Base-by-base conservation (phyloP, 208 protist species). In the Trypanosomatidae sp. region DNA sequence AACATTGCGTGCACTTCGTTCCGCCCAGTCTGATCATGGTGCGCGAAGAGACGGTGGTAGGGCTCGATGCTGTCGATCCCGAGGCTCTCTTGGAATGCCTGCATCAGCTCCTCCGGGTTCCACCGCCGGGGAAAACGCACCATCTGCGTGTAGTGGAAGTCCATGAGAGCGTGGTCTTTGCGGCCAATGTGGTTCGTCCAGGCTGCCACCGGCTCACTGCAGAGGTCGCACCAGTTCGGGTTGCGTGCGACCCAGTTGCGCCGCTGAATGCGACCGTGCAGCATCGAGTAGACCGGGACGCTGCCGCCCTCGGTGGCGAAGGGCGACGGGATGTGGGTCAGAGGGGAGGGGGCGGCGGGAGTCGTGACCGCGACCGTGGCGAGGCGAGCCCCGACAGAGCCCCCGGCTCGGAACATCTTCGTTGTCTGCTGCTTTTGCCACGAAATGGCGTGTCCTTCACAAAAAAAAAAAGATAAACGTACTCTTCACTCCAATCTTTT, bases 131-230 rank as follows among this genome's bases (percentile, higher is more conserved):
- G 81, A 68, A 72, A 95, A 64, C 94, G 89, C 12, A 91, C 84
- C 67, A 94, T 74, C 30, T 82, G 81, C 44, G 85, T 91, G 87
- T 97, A 97, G 80, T 97, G 91, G 70, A 91, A 71, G 58, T 97
- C 93, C 78, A 97, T 67, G 74, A 97, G 74, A 1, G 91, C 89
- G 82, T 97, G 94, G 62, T 97, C 94, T 67, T 96, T 96, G 47
- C 92, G 83, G 49, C 94, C 87, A 28, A 88, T 80, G 75, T 97
- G 94, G 73, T 96, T 92, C 62, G 93, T 76, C 94, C 94, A 97
- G 22, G 91, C 66, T 33, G 79, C 83, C 15, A 95, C 81, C 6
- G 94, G 94, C 77, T 97, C 91, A 68, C 88, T 91, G 91, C 94
- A 97, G 39, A 97, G 79, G 64, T 94, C 88, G 68, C 94, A 97